phyloP scores from a whole-genome alignment of 2,329 filamentous ascomycete genomes.

The Emergomyces orientalis region DNA sequence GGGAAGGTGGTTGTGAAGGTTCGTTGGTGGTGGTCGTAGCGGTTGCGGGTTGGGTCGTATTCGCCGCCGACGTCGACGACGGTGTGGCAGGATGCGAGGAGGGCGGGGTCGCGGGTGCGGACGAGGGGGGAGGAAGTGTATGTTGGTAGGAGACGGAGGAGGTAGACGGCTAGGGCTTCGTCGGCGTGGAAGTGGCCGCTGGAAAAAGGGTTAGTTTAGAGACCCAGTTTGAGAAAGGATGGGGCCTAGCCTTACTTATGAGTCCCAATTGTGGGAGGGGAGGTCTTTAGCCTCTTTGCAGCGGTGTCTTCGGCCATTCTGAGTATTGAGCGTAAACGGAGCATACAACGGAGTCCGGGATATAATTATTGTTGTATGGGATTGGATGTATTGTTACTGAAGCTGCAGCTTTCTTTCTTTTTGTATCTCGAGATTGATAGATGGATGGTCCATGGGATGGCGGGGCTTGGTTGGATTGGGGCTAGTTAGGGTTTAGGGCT shows the following conservation, averaged over 20 bases:
- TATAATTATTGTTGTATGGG: neutral
- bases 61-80: slow-evolving; percentile 97
- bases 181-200: slow-evolving; percentile 97
- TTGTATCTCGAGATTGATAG: neutral
- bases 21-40: slow-evolving; percentile 97
- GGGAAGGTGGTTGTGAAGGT: slow-evolving; percentile 82
- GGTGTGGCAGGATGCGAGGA: slow-evolving; percentile 76
- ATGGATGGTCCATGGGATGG: too few relatives aligned
- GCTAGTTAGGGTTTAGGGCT: neutral
- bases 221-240: neutral
- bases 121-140: slow-evolving; percentile 67
- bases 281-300: slow-evolving; percentile 76
- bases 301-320: slow-evolving; percentile 58
- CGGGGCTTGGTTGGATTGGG: neutral
- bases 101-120: slow-evolving; percentile 73
- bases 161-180: slow-evolving; percentile 91
- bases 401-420: neutral
- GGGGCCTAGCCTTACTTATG: slow-evolving; percentile 54
- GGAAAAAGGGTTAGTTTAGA: slow-evolving; percentile 8
- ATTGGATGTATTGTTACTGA: too few relatives aligned
- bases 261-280: slow-evolving; percentile 68
- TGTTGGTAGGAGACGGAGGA: slow-evolving; percentile 78
- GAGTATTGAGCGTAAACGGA: slow-evolving; percentile 34
- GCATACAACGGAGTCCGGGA: slow-evolving; percentile 16
- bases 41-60: slow-evolving; percentile 66